Evolutionary conservation across 129 eudicot genomes (phyloP), one percentile per base, ranked within the genome.

Genomic region (Sambucus nigra): DNA sequence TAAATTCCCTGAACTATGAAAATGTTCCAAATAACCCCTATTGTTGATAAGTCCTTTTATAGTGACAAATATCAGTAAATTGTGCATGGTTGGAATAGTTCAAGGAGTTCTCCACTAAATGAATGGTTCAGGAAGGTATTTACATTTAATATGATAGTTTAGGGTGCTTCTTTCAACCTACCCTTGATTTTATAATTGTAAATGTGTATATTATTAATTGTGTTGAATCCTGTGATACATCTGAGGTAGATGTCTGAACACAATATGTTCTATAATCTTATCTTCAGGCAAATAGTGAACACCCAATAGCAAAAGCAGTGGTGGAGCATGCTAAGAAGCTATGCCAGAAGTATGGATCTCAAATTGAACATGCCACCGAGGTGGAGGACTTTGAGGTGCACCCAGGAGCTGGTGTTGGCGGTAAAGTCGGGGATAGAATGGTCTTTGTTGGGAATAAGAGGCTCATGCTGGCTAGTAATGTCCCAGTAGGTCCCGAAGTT

Each of bases 391-490:
- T 92, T 65, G 74, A 80, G 80, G 99, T 80, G 66, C 96, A 92
- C 58, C 81, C 91, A 39, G 99, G 96, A 59, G 83, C 99, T 21
- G 99, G 99, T 5, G 99, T 92, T 15, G 78, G 79, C 33, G 94
- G 91, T 46, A 86, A 82, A 77, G 73, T 92, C 28, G 84, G 85
- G 26, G 72, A 78, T 51, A 77, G 60, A 57, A 69, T 12, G 9
- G 73, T 92, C 33, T 63, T 86, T 19, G 70, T 80, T 16, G 99
- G 99, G 2, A 92, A 86, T 77, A 92, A 61, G 67, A 80, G 84
- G 76, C 87, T 92, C 35, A 86, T 92, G 96, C 69, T 57, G 44
- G 60, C 73, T 41, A 75, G 39, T 29, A 66, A 73, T 38, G 72
- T 92, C 61, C 74, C 78, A 42, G 41, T 92, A 16, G 50, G 73